phyloP scores from a whole-genome alignment of 768 basidiomycete genomes.

The Pholiota molesta region DNA sequence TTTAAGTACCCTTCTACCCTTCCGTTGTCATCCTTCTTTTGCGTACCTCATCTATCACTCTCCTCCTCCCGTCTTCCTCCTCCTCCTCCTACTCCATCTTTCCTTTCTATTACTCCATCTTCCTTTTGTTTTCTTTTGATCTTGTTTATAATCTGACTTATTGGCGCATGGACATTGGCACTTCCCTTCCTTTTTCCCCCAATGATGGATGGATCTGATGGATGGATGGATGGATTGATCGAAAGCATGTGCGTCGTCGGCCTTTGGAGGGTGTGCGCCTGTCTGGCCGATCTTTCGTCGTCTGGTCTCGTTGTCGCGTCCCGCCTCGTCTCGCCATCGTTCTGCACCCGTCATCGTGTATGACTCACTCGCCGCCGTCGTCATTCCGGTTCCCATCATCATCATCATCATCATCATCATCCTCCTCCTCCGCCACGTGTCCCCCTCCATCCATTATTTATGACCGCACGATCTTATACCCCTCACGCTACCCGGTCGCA shows the following conservation, averaged over 20 bases:
- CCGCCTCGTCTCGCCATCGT: too few species aligned
- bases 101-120: not conserved
- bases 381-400: too few species aligned
- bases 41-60: too few species aligned
- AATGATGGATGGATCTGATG: not conserved
- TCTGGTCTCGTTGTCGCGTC: not conserved
- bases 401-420: too few species aligned
- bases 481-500: not conserved
- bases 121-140: not conserved
- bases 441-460: not conserved
- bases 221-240: not conserved
- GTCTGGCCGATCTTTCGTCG: too few species aligned
- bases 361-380: not conserved
- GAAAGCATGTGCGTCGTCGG: too few species aligned
- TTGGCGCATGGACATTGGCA: not conserved
- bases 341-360: not conserved
- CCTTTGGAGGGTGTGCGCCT: too few species aligned
- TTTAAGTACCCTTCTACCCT: too few species aligned
- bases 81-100: not conserved
- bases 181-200: not conserved
- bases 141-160: not conserved
- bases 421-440: not conserved
- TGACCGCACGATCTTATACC: not conserved
- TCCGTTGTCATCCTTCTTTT: too few species aligned
- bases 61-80: too few species aligned